Base-by-base conservation (phyloP, 306 rosid species). In the Quercus wislizeni region DNA sequence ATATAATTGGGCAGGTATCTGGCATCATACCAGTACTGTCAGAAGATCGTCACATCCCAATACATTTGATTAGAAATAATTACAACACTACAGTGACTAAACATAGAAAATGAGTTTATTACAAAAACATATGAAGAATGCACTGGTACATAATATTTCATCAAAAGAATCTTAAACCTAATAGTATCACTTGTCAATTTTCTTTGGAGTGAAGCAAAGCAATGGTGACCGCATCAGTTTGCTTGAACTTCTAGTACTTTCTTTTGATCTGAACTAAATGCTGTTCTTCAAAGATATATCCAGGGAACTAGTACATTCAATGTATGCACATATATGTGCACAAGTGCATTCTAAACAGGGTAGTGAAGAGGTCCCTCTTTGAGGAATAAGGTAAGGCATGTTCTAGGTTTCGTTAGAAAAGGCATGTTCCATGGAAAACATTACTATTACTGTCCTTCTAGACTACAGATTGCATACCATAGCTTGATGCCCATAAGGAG, bases 1-100 rank as follows among this genome's bases (percentile, higher is more conserved):
- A 67, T 79, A 87, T 28, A 89, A 69, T 69, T 82, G 96, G 71
- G 92, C 84, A 61, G 80, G 86, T 77, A 91, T 75, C 98, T 93
- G 86, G 77, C 78, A 81, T 68, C 74, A 78, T 19, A 52, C 69
- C 78, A 82, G 21, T 69, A 76, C 72, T 63, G 76, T 81, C 80
- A 72, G 74, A 71, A 67, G 30, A 12, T 56, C 46, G 73, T 23
- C 1, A 9, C 18, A 8, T 30, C 70, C 46, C 46, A 55, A 28
- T 41, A 59, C 72, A 72, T 54, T 38, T 14, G 15, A 38, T 56
- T 76, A 28, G 11, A 71, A 63, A 59, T 20, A 74, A 21, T 73
- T 30, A 41, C 41, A 74, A 20, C 56, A 85, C 35, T 76, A 74
- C 20, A 56, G 71, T 75, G 57, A 67, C 69, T 19, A 55, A 74